Evolutionary conservation across 768 basidiomycete genomes (phyloP).

Genomic region (Pulveroboletus ravenelii): DNA sequence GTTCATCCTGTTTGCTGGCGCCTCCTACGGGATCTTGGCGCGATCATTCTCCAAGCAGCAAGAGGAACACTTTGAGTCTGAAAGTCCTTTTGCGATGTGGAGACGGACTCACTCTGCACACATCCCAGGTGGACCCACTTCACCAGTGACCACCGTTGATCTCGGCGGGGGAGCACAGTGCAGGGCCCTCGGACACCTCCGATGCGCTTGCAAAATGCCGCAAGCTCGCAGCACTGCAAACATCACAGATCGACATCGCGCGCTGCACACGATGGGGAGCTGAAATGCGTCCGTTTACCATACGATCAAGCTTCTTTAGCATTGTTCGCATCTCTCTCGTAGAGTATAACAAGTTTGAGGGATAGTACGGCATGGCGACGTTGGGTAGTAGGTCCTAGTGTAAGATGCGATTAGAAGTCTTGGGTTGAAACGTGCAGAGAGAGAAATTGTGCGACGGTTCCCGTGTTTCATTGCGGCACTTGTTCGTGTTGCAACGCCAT

Average conservation of each 20-base stretch:
- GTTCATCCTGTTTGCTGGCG: too few relatives aligned
- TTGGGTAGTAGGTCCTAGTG: not conserved
- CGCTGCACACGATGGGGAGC: not conserved
- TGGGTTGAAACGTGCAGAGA: not conserved
- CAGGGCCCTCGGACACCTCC: constrained; percentile 20
- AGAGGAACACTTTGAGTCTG: constrained; percentile 9
- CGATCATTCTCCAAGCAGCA: too few relatives aligned
- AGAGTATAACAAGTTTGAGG: too few relatives aligned
- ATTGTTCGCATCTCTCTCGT: not conserved
- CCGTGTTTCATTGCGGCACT: not conserved
- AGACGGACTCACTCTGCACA: constrained; percentile 17
- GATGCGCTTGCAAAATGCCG: constrained; percentile 24
- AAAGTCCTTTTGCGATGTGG: constrained; percentile 9
- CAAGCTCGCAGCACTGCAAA: not conserved
- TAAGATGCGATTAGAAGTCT: too few relatives aligned
- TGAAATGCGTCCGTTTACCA: constrained; percentile 33
- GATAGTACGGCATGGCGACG: not conserved
- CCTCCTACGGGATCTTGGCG: not conserved
- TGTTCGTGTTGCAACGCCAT: not conserved
- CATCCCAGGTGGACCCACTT: constrained; percentile 15
- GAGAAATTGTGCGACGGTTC: not conserved
- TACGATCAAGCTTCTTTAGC: constrained; percentile 22
- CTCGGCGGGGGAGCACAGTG: constrained; percentile 27
- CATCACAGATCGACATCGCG: not conserved
- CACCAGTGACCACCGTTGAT: constrained; percentile 7